Evolutionary conservation across 2,329 filamentous ascomycete genomes (phyloP).

Genomic region (Sarocladium kiliense): DNA sequence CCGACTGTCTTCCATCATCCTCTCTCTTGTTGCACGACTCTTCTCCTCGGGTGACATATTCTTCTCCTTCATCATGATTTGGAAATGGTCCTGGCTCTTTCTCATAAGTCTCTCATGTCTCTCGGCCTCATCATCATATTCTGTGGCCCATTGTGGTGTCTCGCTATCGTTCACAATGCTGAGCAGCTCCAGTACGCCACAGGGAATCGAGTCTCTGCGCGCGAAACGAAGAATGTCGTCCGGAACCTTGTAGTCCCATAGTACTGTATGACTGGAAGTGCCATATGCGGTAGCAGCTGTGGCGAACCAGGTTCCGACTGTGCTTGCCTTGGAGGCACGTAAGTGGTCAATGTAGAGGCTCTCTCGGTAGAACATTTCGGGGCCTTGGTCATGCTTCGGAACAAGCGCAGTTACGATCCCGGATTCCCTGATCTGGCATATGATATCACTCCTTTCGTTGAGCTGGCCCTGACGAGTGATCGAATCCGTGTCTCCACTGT

Average conservation of each 20-base stretch:
- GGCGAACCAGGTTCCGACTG: constrained; percentile 51
- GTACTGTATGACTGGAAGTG: constrained; percentile 46
- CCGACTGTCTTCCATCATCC: constrained; percentile 36
- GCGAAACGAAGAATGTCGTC: constrained; percentile 45
- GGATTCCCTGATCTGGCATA: constrained; percentile 43
- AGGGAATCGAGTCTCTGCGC: constrained; percentile 48
- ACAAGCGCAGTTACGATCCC: constrained; percentile 42
- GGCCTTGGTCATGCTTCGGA: constrained; percentile 23
- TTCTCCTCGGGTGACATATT: constrained; percentile 37
- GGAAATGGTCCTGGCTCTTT: constrained; percentile 32
- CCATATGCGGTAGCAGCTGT: constrained; percentile 50
- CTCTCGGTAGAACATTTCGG: constrained; percentile 22
- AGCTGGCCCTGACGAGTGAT: constrained; percentile 24
- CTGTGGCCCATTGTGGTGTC: constrained; percentile 51
- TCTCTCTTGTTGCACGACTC: constrained; percentile 33
- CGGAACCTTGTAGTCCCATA: constrained; percentile 58
- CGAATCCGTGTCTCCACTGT: constrained; percentile 21
- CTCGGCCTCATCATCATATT: constrained; percentile 29
- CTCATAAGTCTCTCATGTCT: constrained; percentile 26
- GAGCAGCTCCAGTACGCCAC: constrained; percentile 53
- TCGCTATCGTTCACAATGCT: constrained; percentile 41
- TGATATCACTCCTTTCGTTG: constrained; percentile 26
- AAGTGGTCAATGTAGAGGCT: constrained; percentile 44
- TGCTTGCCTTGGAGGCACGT: constrained; percentile 25
- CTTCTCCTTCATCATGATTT: constrained; percentile 38